Evolutionary conservation across 352 stramenopile species (phyloP), one percentile per base, ranked within the genome.

Genomic region (Phytophthora nicotianae): DNA sequence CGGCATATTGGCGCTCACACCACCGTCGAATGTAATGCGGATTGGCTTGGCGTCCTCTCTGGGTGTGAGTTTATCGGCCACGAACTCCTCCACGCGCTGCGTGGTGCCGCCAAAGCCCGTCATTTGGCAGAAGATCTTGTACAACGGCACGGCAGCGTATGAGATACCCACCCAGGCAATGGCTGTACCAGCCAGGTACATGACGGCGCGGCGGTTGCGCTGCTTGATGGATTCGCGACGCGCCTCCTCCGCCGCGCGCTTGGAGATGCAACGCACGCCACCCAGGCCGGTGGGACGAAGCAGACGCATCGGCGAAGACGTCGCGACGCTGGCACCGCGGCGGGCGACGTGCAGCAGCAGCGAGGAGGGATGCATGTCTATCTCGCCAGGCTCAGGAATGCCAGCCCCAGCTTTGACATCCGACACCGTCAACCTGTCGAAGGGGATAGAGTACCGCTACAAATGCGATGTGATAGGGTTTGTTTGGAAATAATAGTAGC

Each of bases 91-190:
- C 1, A 70, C 75, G 49, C 90, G 78, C 60, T 92, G 90, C 17
- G 95, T 98, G 21, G 96, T 98, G 24, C 96, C 95, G 33, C 96
- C 97, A 75, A 98, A 99, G 32, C 97, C 97, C 17, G 97, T 99
- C 58, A 97, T 93, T 70, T 99, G 96, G 74, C 97, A 99, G 70
- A 99, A 99, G 32, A 98, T 95, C 73, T 99, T 99, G 84, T 99
- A 99, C 38, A 99, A 73, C 45, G 97, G 97, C 29, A 99, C 97
- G 14, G 97, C 91, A 5, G 97, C 97, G 65, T 99, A 99, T 41
- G 93, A 97, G 23, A 98, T 78, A 11, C 97, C 97, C 2, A 99
- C 58, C 46, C 91, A 97, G 9, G 91, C 91, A 17, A 99, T 81
- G 1, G 97, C 95, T 19, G 98, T 86, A n/a, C 94, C 89, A 0